These are phyloP conservation scores for Leucogyrophana mollusca DNA, from an alignment of 768 basidiomycete genomes.

Conservation along the genomic window DNA sequence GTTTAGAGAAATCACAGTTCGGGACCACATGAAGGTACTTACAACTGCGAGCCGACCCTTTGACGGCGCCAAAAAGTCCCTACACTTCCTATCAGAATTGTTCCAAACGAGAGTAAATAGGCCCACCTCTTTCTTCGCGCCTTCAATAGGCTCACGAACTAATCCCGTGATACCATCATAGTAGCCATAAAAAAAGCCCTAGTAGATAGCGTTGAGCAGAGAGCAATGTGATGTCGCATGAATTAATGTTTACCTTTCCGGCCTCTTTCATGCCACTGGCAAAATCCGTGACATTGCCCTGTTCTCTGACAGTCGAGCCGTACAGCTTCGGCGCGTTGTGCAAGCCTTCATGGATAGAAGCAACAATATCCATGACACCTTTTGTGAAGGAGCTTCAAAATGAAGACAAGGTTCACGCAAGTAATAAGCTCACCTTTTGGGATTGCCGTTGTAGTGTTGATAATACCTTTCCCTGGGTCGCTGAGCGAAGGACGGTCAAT, in stretches of 20 bases:
- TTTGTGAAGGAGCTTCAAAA: neutral
- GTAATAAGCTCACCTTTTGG: conserved; percentile 35
- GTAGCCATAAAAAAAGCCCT: conserved; percentile 23
- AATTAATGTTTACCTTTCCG: conserved; percentile 36
- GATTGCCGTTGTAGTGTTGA: conserved; percentile 46
- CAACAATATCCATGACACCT: conserved; percentile 44
- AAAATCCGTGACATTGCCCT: conserved; percentile 43
- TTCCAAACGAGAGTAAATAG: neutral
- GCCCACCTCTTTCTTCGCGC: conserved; percentile 35
- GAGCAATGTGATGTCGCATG: neutral
- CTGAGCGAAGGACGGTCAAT: conserved; percentile 19
- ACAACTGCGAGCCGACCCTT: conserved; percentile 35
- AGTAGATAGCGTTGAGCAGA: neutral
- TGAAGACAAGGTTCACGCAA: neutral
- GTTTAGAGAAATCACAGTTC: conserved; percentile 1
- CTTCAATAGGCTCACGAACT: conserved; percentile 35
- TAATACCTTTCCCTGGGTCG: conserved; percentile 41
- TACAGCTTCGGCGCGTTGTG: conserved; percentile 40
- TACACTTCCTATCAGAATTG: conserved; percentile 10
- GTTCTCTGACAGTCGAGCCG: conserved; percentile 40
- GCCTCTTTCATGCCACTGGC: conserved; percentile 45
- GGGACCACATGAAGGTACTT: conserved; percentile 7
- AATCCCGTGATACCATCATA: conserved; percentile 40
- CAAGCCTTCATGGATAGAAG: conserved; percentile 44
- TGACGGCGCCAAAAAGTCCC: conserved; percentile 34